phyloP scores from a whole-genome alignment of 805 yeast genomes.

The Jamesozyma hellenica region DNA sequence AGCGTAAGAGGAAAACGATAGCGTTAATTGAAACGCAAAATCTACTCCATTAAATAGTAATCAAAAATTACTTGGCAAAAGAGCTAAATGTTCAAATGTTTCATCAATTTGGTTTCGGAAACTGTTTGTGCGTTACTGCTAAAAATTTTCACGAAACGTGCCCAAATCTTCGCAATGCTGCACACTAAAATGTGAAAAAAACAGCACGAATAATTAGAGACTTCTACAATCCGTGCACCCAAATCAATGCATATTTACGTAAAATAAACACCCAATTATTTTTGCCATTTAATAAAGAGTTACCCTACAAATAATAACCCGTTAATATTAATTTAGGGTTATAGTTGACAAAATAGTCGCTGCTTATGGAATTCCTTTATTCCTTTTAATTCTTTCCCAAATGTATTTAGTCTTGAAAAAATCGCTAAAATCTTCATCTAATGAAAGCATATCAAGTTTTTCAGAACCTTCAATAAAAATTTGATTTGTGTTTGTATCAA shows the following conservation, averaged over 20 bases:
- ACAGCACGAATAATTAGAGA: slow-evolving; percentile 8
- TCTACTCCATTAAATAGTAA: neutral
- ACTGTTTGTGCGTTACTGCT: slow-evolving; percentile 9
- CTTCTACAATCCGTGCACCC: too few species aligned
- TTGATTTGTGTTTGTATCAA: slow-evolving; percentile 35
- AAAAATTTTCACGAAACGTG: slow-evolving; percentile 18
- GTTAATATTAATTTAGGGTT: too few species aligned
- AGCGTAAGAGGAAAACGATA: slow-evolving; percentile 1
- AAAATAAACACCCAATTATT: too few species aligned
- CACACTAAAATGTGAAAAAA: slow-evolving; percentile 8
- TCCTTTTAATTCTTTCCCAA: slow-evolving; percentile 48
- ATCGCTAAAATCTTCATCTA: slow-evolving; percentile 46
- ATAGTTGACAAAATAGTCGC: neutral
- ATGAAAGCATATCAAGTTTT: slow-evolving; percentile 42
- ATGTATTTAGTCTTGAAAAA: slow-evolving; percentile 64
- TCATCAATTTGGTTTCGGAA: neutral
- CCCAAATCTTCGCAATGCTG: slow-evolving; percentile 17
- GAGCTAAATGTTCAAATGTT: neutral
- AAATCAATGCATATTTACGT: too few species aligned
- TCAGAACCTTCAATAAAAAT: slow-evolving; percentile 41
- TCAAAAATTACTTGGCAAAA: neutral
- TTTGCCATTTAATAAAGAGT: too few species aligned
- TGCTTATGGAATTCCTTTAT: slow-evolving; percentile 1
- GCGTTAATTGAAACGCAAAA: neutral
- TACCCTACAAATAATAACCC: too few species aligned